These are phyloP conservation scores for Dissophora ornata DNA, from an alignment of 192 early-diverging fungal genomes.

Conservation along the genomic window DNA sequence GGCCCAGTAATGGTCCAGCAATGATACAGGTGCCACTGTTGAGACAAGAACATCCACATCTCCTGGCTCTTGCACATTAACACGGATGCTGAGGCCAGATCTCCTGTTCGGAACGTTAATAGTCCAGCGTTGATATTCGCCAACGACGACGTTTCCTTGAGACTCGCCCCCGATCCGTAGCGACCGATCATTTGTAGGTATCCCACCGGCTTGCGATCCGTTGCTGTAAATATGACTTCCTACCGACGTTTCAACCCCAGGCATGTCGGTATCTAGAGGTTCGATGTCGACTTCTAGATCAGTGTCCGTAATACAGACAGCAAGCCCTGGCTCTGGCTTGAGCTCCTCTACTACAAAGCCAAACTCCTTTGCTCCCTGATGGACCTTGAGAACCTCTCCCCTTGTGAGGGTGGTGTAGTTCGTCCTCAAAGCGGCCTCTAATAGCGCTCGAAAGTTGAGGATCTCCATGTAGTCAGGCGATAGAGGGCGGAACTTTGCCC, in stretches of 20 bases:
- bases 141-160: conserved; percentile 19
- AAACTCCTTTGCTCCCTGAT: conserved; percentile 57
- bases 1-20: conserved; percentile 60
- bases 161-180: conserved; percentile 32
- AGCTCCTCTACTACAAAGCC: conserved; percentile 75
- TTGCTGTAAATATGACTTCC: neutral
- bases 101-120: conserved; percentile 30
- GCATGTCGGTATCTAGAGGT: conserved; percentile 51
- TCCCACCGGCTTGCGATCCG: neutral
- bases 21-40: conserved; percentile 35
- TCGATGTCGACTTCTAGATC: conserved; percentile 86
- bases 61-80: conserved; percentile 32
- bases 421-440: conserved; percentile 75
- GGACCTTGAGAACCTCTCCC: conserved; percentile 71
- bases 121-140: conserved; percentile 39
- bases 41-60: conserved; percentile 60
- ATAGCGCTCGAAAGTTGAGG: conserved; percentile 66
- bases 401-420: conserved; percentile 75
- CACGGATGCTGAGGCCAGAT: conserved; percentile 28
- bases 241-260: neutral
- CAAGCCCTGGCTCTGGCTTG: conserved; percentile 65
- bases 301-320: conserved; percentile 78
- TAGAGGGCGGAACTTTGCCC: conserved; percentile 71
- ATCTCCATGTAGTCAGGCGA: conserved; percentile 65
- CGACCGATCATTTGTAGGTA: neutral